A percentile compares a stretch with the other conserved stretches of the same genome.
These are phyloP conservation scores for Aspergillus egyptiacus DNA, from an alignment of 495 filamentous ascomycete species.

Conservation along the genomic window DNA sequence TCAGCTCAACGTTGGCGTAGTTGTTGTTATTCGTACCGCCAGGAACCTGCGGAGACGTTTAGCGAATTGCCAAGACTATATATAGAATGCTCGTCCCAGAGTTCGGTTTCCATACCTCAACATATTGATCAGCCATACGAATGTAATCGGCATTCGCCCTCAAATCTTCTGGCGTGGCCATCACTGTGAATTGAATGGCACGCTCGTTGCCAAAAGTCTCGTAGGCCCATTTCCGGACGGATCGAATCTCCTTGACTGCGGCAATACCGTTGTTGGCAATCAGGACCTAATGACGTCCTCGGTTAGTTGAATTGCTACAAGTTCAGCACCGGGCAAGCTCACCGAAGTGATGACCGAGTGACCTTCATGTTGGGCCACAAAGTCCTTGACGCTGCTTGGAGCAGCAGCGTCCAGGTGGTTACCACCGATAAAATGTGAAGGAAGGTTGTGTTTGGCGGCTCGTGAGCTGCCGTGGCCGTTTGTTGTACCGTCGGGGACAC, in stretches of 20 bases:
- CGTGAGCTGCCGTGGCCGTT: slow-evolving; percentile 56
- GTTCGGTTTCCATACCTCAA: slow-evolving; percentile 58
- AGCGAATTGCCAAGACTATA: background rate
- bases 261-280: slow-evolving; percentile 99
- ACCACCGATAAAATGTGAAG: slow-evolving; percentile 92
- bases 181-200: slow-evolving; percentile 98
- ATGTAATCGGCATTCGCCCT: slow-evolving; percentile 98
- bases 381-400: slow-evolving; percentile 84
- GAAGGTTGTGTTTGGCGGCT: slow-evolving; percentile 71
- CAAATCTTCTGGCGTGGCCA: slow-evolving; percentile 99
- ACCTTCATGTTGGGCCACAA: slow-evolving; percentile 80
- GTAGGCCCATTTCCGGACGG: slow-evolving; percentile 99
- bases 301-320: background rate
- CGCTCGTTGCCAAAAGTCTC: slow-evolving; percentile 97
- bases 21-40: slow-evolving; percentile 99
- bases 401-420: slow-evolving; percentile 75
- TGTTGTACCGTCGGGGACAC: slow-evolving; percentile 33
- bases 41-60: slow-evolving; percentile 48
- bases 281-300: slow-evolving; percentile 58
- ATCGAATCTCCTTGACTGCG: slow-evolving; percentile 97
- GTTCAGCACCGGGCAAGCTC: slow-evolving; percentile 27
- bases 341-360: slow-evolving; percentile 98
- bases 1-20: slow-evolving; percentile 98
- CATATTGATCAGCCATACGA: slow-evolving; percentile 98
- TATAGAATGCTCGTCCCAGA: background rate